Base-by-base conservation (phyloP, 2,329 filamentous ascomycete species). In the Colletotrichum melonis region DNA sequence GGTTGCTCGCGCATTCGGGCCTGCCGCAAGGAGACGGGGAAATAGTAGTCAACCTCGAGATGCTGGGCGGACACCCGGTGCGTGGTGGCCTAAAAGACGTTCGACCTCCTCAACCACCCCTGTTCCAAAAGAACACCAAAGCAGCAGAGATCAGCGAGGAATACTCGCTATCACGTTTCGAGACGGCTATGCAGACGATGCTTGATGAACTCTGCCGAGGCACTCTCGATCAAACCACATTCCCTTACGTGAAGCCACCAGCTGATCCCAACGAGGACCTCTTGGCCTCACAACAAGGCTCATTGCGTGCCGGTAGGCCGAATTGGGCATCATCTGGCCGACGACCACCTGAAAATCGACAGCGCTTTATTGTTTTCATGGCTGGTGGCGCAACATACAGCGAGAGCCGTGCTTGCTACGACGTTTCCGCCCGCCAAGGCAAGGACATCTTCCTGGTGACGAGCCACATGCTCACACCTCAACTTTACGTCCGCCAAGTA, bases 311-410 rank as follows among this genome's bases (percentile, higher is more conserved):
- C 11, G 95, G 95, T 19, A 97, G 98, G 79, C 97, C 96, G 1
- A 98, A 95, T 55, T 99, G 97, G 97, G 97, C 97, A 2, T 94
- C 94, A 66, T 92, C 94, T 11, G 92, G 95, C 56, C 89, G 93
- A 58, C 90, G 92, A 86, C 72, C 90, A 88, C 73, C 82, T 1
- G 96, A 98, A 80, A 97, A 95, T 76, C 91, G 93, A 66, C 97
- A 99, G 81, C 92, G 97, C 65, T 89, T 98, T 67, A 94, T 99
- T 72, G 92, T 98, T 19, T 98, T 98, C 81, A 93, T 98, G 89
- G 97, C 96, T 1, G 97, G 97, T 60, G 97, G 97, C 57, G 97
- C 97, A 24, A 98, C 97, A 0, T 98, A 96, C 81, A 95, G 94
- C 5, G 97, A 99, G 84, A 90, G 94, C 38, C 91, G 97, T 32